These are phyloP conservation scores for Acanthamoeba polyphaga DNA, from an alignment of 208 protist species.

Conservation along the genomic window DNA sequence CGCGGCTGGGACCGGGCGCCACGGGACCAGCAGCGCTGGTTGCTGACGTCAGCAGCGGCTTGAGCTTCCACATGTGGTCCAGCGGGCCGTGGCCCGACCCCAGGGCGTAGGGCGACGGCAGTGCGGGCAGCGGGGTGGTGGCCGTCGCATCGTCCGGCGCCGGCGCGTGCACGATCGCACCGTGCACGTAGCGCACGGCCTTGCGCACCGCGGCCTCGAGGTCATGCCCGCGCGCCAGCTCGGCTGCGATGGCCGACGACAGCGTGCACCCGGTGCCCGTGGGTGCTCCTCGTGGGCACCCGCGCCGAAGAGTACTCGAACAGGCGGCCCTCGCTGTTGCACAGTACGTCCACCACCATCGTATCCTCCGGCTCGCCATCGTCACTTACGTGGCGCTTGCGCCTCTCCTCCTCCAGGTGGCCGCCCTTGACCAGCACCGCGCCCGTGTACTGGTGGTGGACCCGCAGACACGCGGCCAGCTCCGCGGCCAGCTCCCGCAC, in stretches of 20 bases:
- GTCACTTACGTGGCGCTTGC: not conserved
- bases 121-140: not conserved
- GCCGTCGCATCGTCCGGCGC: conserved; percentile 36
- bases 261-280: conserved; percentile 83
- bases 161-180: conserved; percentile 24
- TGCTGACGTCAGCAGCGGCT: conserved; percentile 4
- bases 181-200: conserved; percentile 35
- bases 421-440: conserved; percentile 82
- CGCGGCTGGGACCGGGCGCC: not conserved
- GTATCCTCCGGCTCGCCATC: not conserved
- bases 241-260: conserved; percentile 75
- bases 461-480: conserved; percentile 1
- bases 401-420: conserved; percentile 67
- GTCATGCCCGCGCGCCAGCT: conserved; percentile 39
- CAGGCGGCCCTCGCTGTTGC: conserved; percentile 27
- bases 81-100: conserved; percentile 50
- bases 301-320: conserved; percentile 46
- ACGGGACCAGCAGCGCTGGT: not conserved
- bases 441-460: not conserved
- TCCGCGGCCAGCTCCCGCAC: conserved; percentile 37
- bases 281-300: conserved; percentile 77
- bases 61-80: conserved; percentile 66
- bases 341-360: conserved; percentile 77
- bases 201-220: not conserved
- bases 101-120: not conserved